Conservation (phyloP, 768 basidiomycete genomes). For the Auricularia heimuer region DNA sequence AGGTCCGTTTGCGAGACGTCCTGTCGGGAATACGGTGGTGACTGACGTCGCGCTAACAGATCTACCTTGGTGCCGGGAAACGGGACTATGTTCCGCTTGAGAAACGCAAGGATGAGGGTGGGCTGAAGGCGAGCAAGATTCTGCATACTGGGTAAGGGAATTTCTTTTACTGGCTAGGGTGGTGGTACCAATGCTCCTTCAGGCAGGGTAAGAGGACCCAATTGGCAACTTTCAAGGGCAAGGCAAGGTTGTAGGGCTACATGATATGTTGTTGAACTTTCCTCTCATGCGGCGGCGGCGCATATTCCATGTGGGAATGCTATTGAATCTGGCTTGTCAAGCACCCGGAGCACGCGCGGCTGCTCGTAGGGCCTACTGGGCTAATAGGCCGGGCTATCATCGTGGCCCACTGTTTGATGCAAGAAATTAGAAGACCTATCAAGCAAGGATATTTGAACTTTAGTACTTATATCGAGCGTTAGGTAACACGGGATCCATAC, state of each 20-base stretch:
- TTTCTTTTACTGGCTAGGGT: neutral
- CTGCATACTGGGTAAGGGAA: slow-evolving; percentile 12
- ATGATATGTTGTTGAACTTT: too few relatives aligned
- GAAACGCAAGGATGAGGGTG: slow-evolving; percentile 46
- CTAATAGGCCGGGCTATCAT: too few relatives aligned
- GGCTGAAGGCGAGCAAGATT: slow-evolving; percentile 16
- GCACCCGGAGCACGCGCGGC: too few relatives aligned
- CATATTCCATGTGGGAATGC: too few relatives aligned
- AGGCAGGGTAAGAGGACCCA: slow-evolving; percentile 16
- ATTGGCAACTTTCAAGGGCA: slow-evolving; percentile 12
- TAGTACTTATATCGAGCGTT: too few relatives aligned
- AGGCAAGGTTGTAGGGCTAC: slow-evolving; percentile 8
- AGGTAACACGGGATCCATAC: too few relatives aligned
- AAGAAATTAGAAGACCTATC: too few relatives aligned
- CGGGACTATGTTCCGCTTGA: slow-evolving; percentile 66
- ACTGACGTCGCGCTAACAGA: slow-evolving; percentile 27
- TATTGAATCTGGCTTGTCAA: too few relatives aligned
- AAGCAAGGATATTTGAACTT: too few relatives aligned
- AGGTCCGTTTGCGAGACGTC: slow-evolving; percentile 32
- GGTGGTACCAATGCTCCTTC: neutral
- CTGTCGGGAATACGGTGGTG: neutral
- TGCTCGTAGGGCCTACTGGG: too few relatives aligned
- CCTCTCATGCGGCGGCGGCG: too few relatives aligned
- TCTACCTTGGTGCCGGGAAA: slow-evolving; percentile 68
- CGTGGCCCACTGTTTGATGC: too few relatives aligned